Base-by-base conservation (phyloP, 2,329 filamentous ascomycete genomes). In the Trichoderma endophyticum region DNA sequence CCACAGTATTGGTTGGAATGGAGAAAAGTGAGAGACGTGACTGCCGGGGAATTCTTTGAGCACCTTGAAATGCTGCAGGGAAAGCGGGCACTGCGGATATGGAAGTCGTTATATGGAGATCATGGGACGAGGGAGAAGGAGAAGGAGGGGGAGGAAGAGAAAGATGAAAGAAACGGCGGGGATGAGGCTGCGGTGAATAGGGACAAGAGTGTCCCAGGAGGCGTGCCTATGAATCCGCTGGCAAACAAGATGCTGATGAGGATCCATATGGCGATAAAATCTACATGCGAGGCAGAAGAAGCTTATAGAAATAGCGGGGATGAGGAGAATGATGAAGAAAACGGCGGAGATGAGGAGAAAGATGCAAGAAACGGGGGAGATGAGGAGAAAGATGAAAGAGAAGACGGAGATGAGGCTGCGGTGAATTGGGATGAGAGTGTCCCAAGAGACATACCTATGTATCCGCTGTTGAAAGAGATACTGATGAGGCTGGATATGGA, bases 1-100 rank as follows among this genome's bases (percentile, higher is more conserved):
- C 76, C 77, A 3, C 62, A 73, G 24, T 73, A 75, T 60, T 79
- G 77, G 77, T 60, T 79, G 5, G 78, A 79, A 66, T 79, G 78
- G 78, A 76, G 73, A 26, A 76, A 70, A 30, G 30, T 57, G 15
- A 30, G n/a, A 4, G 77, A 77, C n/a, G 18, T 72, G 4, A 11
- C 15, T 4, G n/a, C 18, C 3, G 15, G 57, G 3, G 51, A 60
- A 3, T 74, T 70, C 70, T 5, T 7, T 0, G 56, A 24, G n/a
- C 71, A 65, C 32, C 8, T 24, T 14, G 15, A 9, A 9, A 9
- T 8, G 24, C 1, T 43, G n/a, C 14, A 56, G 6, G 39, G 54
- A 34, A 28, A n/a, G 7, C 7, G 0, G 6, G 3, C 14, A 14
- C 6, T 36, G 8, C 4, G 8, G 28, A 18, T 14, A 3, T 51